Conservation (phyloP, 257 asterid genomes). For the Nicotiana paniculata region DNA sequence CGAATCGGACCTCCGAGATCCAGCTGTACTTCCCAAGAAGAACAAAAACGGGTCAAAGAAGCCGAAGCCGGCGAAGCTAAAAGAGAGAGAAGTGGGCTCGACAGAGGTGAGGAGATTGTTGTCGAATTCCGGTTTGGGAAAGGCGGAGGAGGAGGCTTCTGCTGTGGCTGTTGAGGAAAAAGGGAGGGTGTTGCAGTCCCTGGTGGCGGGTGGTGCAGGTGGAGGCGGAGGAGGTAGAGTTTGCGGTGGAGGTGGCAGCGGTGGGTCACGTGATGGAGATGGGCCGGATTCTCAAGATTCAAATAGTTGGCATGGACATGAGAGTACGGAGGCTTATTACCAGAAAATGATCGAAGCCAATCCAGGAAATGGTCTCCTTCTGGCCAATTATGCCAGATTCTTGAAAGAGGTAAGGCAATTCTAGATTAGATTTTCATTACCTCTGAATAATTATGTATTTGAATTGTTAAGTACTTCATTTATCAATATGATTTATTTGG, state of each 20-base stretch:
- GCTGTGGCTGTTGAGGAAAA: constrained; percentile 16
- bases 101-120: constrained; percentile 10
- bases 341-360: constrained; percentile 71
- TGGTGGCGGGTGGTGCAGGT: constrained; percentile 12
- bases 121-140: constrained; percentile 24
- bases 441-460: background rate
- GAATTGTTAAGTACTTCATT: background rate
- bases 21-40: background rate
- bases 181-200: constrained; percentile 28
- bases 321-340: constrained; percentile 52
- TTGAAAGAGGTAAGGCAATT: constrained; percentile 56
- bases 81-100: background rate
- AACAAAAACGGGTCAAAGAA: background rate
- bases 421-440: background rate
- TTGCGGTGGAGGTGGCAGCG: constrained; percentile 37
- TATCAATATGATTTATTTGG: background rate
- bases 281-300: constrained; percentile 44
- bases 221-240: constrained; percentile 14
- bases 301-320: constrained; percentile 49
- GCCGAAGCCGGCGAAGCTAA: background rate
- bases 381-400: constrained; percentile 77
- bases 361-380: constrained; percentile 59
- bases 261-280: constrained; percentile 30
- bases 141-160: constrained; percentile 15
- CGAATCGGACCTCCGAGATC: constrained; percentile 4